Base-by-base conservation (phyloP, 352 stramenopile species). In the Pythium dissotocum region DNA sequence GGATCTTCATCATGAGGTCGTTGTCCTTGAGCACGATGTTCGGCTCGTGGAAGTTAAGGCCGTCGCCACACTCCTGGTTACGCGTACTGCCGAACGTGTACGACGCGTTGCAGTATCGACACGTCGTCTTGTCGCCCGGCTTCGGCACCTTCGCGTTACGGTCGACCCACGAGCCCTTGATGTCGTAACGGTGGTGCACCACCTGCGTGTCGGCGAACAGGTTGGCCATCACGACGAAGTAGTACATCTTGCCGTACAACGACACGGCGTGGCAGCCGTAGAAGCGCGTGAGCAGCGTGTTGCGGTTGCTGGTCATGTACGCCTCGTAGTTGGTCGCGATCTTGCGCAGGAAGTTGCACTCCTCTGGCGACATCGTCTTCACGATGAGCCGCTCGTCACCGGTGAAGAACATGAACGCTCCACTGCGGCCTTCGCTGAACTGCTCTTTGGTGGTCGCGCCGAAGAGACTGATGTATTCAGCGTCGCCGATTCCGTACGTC, bases 171-270 rank as follows among this genome's bases (percentile, higher is more conserved):
- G 83, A 94, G 28, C 91, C 91, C 76, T 97, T 98, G 62, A 98
- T 93, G 68, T 98, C 91, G 70, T 97, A 98, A 4, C 87, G 84
- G 66, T 94, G 87, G 67, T 98, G 89, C 13, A 97, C 85, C 35
- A 89, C 85, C 59, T 93, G 85, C 8, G 84, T 95, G 42, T 95
- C 87, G 2, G 82, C 77, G 70, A 98, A 97, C 52, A 98, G 59
- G 55, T 98, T 98, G 14, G 78, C 87, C 91, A 98, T 98, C 32
- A 98, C 91, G 21, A 97, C 89, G 63, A 98, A 98, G 73, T 93
- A 95, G 77, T 96, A 97, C 77, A 90, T 94, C 52, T 96, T 94
- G 32, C 90, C 89, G 67, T 97, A 97, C 73, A 98, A 65, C 13
- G 78, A 85, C 21, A 98, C 86, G 1, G 83, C 82, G 70, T 98